Conservation (phyloP, 2,329 filamentous ascomycete species). For the Alternaria incomplexa region DNA sequence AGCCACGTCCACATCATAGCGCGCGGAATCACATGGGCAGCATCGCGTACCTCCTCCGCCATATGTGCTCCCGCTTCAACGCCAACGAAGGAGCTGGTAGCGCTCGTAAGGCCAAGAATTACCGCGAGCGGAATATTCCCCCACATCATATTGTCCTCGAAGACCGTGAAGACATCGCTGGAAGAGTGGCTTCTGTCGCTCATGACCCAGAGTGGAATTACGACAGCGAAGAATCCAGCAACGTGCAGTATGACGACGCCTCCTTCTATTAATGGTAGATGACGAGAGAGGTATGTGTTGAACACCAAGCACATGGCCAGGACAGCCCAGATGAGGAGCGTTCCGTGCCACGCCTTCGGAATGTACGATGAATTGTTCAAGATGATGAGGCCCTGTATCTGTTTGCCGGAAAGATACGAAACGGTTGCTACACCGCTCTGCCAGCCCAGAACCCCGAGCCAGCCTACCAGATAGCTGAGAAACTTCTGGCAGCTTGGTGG, state of each 20-base stretch:
- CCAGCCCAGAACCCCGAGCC: constrained; percentile 56
- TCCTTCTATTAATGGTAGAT: constrained; percentile 36
- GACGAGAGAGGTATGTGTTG: constrained; percentile 51
- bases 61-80: constrained; percentile 45
- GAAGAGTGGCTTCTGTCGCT: constrained; percentile 41
- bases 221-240: constrained; percentile 56
- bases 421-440: constrained; percentile 53
- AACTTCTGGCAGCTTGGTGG: constrained; percentile 46
- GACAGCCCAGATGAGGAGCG: constrained; percentile 54
- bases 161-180: constrained; percentile 52
- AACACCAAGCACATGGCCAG: constrained; percentile 42
- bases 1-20: constrained; percentile 48
- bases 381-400: constrained; percentile 46
- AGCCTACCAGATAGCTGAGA: constrained; percentile 51
- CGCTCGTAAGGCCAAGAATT: constrained; percentile 44
- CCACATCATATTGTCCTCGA: constrained; percentile 48
- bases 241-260: constrained; percentile 52
- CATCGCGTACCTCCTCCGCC: constrained; percentile 39
- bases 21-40: constrained; percentile 34
- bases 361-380: constrained; percentile 51
- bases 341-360: constrained; percentile 53
- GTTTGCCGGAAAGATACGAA: constrained; percentile 50
- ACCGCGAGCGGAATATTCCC: neutral
- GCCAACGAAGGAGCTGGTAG: constrained; percentile 49
- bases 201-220: constrained; percentile 44